Percentiles rank a stretch among this genome's conserved stretches.
Evolutionary conservation across 768 basidiomycete species (phyloP).

Genomic region (Auricularia auricula-judae): DNA sequence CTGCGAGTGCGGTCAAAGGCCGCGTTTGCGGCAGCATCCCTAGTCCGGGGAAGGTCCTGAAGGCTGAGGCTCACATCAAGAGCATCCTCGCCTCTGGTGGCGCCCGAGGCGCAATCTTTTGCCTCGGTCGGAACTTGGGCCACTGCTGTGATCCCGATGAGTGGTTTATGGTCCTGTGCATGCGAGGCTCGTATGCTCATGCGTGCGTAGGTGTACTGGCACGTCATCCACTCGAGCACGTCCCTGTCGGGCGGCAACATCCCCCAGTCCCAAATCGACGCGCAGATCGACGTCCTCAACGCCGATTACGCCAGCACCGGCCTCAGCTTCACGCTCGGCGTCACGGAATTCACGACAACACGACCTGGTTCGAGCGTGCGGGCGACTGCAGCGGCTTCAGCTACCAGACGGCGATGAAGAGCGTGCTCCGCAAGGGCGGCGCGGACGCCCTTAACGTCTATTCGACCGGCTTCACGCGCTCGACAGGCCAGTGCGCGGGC

Average conservation of each 20-base stretch:
- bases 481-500: conserved; percentile 16
- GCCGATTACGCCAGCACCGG: conserved; percentile 26
- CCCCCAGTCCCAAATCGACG: conserved; percentile 12
- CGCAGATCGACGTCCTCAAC: conserved; percentile 35
- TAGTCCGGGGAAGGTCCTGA: neutral
- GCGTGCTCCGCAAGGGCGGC: conserved; percentile 29
- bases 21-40: neutral
- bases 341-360: conserved; percentile 32
- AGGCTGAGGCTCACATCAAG: neutral
- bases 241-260: neutral
- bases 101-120: neutral
- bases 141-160: neutral
- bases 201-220: neutral
- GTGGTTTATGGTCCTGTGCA: neutral
- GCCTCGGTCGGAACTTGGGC: neutral
- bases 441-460: conserved; percentile 36
- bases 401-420: conserved; percentile 40
- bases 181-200: neutral
- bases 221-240: neutral
- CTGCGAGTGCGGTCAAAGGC: neutral
- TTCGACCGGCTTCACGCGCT: conserved; percentile 15
- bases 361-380: conserved; percentile 38
- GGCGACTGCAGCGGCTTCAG: conserved; percentile 18
- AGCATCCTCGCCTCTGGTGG: neutral
- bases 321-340: conserved; percentile 29